Evolutionary conservation across 768 basidiomycete genomes (phyloP).

Genomic region (Hydnomerulius pinastri): DNA sequence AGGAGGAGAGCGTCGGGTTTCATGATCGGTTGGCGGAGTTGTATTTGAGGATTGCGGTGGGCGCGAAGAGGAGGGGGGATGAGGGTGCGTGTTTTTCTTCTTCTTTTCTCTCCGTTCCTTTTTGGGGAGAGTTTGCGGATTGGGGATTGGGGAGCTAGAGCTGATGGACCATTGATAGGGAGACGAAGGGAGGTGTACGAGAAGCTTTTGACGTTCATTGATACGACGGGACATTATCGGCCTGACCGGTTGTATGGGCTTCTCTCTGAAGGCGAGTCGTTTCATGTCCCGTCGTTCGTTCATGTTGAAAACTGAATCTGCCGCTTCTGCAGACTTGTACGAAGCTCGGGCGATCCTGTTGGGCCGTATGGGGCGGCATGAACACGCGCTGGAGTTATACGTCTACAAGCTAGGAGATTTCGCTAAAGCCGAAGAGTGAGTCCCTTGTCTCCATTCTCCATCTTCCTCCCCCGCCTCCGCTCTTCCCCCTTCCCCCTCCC

Average conservation of each 20-base stretch:
- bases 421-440: conserved; percentile 86
- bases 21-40: conserved; percentile 91
- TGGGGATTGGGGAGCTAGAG: too few species aligned
- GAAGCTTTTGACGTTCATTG: conserved; percentile 80
- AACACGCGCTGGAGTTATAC: conserved; percentile 93
- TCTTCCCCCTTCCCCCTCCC: neutral
- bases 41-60: conserved; percentile 71
- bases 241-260: conserved; percentile 79
- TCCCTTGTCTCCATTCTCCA: too few species aligned
- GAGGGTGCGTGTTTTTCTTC: conserved; percentile 43
- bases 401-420: conserved; percentile 86
- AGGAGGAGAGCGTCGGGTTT: conserved; percentile 65
- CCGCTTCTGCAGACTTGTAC: conserved; percentile 66
- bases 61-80: conserved; percentile 59
- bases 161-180: conserved; percentile 36
- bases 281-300: too few species aligned
- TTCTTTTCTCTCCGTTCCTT: too few species aligned
- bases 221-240: conserved; percentile 65
- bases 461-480: neutral
- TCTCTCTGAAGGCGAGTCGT: conserved; percentile 84
- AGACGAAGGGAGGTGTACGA: conserved; percentile 52
- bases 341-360: conserved; percentile 92
- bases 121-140: too few species aligned
- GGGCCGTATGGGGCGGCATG: conserved; percentile 87
- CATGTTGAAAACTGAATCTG: too few species aligned